Conservation (phyloP, 1,284 basidiomycete species). For the Papiliotrema nemorosa region DNA sequence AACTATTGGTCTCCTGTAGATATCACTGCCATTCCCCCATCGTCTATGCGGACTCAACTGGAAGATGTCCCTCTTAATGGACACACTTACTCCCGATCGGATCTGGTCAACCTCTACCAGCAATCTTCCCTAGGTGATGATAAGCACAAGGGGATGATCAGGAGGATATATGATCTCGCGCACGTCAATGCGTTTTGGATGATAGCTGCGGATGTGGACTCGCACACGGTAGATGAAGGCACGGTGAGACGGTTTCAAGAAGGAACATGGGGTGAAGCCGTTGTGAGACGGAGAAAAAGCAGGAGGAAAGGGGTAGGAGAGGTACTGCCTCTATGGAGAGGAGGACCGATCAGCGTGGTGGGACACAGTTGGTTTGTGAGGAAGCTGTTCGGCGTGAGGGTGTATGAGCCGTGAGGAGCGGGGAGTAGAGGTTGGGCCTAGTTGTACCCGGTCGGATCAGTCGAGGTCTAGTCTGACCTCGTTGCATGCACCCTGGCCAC, state of each 20-base stretch:
- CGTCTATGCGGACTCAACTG: not conserved
- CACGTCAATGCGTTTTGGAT: conserved; percentile 12
- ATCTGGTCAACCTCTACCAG: not conserved
- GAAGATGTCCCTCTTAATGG: not conserved
- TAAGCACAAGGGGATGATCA: not conserved
- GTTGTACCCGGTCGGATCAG: too few species aligned
- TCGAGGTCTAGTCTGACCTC: too few species aligned
- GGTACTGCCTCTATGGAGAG: conserved; percentile 13
- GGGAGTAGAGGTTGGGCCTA: too few species aligned
- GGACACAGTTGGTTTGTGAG: conserved; percentile 15
- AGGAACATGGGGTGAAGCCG: conserved; percentile 8
- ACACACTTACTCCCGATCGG: not conserved
- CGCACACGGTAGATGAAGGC: conserved; percentile 4
- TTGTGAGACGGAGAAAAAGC: conserved; percentile 8
- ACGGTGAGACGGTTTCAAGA: conserved; percentile 11
- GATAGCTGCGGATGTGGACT: conserved; percentile 10
- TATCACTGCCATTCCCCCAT: not conserved
- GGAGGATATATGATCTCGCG: not conserved
- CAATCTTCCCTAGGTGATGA: too few species aligned
- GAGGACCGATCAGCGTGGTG: conserved; percentile 13
- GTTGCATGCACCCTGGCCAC: too few species aligned
- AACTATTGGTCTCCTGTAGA: not conserved
- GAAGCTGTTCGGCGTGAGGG: conserved; percentile 11
- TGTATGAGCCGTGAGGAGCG: conserved; percentile 12
- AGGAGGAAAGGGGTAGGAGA: conserved; percentile 6